These are phyloP conservation scores for Fagopyrum esculentum DNA, from an alignment of 148 eudicot genomes.

Conservation along the genomic window DNA sequence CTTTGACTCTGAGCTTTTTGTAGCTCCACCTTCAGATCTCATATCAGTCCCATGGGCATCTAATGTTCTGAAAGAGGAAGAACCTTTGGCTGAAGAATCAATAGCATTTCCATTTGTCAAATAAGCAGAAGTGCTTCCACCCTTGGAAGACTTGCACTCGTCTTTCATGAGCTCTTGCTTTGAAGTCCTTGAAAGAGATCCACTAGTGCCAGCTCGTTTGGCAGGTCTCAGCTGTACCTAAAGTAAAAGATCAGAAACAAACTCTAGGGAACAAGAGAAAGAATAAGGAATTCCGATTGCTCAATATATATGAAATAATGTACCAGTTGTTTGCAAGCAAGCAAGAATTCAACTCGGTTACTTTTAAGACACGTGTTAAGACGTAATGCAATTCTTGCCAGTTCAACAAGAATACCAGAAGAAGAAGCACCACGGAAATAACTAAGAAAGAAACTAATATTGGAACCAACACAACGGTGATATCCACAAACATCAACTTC, in stretches of 20 bases:
- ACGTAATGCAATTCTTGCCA: not conserved
- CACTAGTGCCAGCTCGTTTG: slow-evolving; percentile 48
- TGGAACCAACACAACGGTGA: not conserved
- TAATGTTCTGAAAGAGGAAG: slow-evolving; percentile 27
- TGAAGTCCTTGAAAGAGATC: slow-evolving; percentile 51
- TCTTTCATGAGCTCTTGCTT: slow-evolving; percentile 66
- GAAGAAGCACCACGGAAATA: not conserved
- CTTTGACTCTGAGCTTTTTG: slow-evolving; percentile 51
- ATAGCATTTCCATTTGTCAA: slow-evolving; percentile 37
- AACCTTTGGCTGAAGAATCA: slow-evolving; percentile 30
- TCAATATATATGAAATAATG: not conserved
- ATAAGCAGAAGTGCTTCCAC: slow-evolving; percentile 30
- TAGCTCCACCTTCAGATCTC: slow-evolving; percentile 39
- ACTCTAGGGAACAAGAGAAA: not conserved
- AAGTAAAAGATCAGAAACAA: not conserved
- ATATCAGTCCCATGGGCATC: slow-evolving; percentile 43
- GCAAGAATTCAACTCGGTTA: not conserved
- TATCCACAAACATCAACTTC: no score
- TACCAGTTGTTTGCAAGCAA: not conserved
- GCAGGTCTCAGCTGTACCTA: slow-evolving; percentile 38
- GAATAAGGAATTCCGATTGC: not conserved
- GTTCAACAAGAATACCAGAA: not conserved
- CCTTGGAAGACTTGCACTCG: slow-evolving; percentile 53
- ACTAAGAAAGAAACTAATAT: not conserved
- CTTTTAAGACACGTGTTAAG: not conserved